phyloP scores from a whole-genome alignment of 1,139 yeast genomes.

The Suhomyces guaymorum region DNA sequence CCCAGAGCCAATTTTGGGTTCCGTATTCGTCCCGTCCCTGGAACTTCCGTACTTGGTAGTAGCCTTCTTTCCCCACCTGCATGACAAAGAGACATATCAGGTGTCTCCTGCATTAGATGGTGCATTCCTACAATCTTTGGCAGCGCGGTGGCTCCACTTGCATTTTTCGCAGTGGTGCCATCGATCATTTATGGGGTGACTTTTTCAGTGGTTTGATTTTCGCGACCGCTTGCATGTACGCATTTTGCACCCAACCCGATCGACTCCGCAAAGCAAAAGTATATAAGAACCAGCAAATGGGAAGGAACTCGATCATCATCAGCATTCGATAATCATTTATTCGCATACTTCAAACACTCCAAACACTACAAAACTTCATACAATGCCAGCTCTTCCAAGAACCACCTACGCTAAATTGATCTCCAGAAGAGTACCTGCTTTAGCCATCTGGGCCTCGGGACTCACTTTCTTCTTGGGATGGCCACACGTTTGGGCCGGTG shows the following conservation, averaged over 20 bases:
- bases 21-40: too few species aligned
- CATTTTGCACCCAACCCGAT: constrained; percentile 11
- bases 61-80: too few species aligned
- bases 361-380: constrained; percentile 1
- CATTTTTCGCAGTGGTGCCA: constrained; percentile 6
- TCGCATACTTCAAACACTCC: too few species aligned
- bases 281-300: not conserved
- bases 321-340: not conserved
- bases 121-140: too few species aligned
- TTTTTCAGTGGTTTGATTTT: constrained; percentile 10
- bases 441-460: constrained; percentile 36
- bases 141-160: constrained; percentile 2
- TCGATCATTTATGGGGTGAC: constrained; percentile 7
- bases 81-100: too few species aligned
- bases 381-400: constrained; percentile 8
- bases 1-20: too few species aligned
- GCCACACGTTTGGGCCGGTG: constrained; percentile 35
- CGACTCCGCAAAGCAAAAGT: not conserved
- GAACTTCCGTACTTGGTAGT: too few species aligned
- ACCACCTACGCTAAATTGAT: constrained; percentile 8
- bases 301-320: not conserved
- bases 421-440: constrained; percentile 34
- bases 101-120: too few species aligned
- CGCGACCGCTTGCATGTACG: not conserved
- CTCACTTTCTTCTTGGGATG: constrained; percentile 37